Conservation (phyloP, 176 grass and related monocot species). For the Elymus sibiricus region DNA sequence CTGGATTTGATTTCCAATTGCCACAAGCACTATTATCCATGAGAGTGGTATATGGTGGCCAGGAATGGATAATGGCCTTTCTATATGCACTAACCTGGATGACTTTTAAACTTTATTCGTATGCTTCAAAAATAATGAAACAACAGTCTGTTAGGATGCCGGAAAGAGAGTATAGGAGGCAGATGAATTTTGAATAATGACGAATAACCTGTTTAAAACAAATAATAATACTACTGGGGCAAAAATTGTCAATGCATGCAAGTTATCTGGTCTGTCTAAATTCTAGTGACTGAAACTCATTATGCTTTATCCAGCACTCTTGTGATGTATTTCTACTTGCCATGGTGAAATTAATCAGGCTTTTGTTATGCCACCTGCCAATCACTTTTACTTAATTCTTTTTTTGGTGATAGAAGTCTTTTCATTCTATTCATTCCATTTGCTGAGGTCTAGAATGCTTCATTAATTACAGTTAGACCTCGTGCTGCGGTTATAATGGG, state of each 20-base stretch:
- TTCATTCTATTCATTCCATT: neutral
- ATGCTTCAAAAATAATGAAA: neutral
- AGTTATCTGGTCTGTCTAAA: neutral
- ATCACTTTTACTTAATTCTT: neutral
- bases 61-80: neutral
- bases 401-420: neutral
- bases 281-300: neutral
- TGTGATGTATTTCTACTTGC: neutral
- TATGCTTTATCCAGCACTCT: neutral
- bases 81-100: neutral
- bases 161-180: neutral
- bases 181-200: neutral
- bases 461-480: constrained; percentile 50
- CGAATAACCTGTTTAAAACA: neutral
- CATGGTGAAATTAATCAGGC: neutral
- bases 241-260: neutral
- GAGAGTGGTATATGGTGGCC: neutral
- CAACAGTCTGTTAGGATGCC: neutral
- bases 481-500: constrained; percentile 84
- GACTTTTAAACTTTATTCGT: neutral
- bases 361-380: constrained; percentile 3
- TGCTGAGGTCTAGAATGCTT: constrained; percentile 4
- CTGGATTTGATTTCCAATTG: neutral
- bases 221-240: neutral
- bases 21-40: neutral